Conservation (phyloP, 2,329 filamentous ascomycete species). For the Coccinonectria pachysandricola region DNA sequence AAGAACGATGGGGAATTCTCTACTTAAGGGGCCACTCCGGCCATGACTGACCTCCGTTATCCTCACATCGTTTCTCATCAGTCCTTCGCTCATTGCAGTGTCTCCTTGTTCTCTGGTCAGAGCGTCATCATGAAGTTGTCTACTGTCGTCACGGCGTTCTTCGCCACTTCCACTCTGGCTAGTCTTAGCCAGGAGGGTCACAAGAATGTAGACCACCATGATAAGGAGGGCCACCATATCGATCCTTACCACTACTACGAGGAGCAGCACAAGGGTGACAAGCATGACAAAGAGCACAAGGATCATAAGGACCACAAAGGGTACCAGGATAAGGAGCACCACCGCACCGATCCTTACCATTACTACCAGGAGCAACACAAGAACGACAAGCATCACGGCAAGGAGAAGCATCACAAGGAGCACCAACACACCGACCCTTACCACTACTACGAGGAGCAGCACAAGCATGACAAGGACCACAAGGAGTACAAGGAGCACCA, state of each 20-base stretch:
- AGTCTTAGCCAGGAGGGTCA: too few species aligned
- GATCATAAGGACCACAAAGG: conserved; percentile 1
- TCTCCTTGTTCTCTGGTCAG: too few species aligned
- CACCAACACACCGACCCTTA: neutral
- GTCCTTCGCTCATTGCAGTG: too few species aligned
- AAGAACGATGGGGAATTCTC: too few species aligned
- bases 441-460: conserved; percentile 3
- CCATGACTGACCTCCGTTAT: too few species aligned
- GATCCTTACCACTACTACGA: conserved; percentile 3
- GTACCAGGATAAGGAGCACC: conserved; percentile 2
- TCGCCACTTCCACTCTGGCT: conserved; percentile 9
- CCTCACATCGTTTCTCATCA: too few species aligned
- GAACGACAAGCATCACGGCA: neutral
- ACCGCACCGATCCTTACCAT: conserved; percentile 1
- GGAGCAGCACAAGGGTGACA: conserved; percentile 1
- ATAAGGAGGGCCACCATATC: neutral
- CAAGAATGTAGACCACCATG: too few species aligned
- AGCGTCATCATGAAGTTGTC: conserved; percentile 14
- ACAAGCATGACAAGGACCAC: conserved; percentile 2
- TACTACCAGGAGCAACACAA: too few species aligned
- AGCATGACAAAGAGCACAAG: conserved; percentile 2
- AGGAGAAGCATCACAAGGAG: conserved; percentile 2
- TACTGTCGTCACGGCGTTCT: conserved; percentile 13
- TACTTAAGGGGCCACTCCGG: too few species aligned
- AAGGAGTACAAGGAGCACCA: conserved; percentile 2